Conservation (phyloP, 1,284 basidiomycete species). For the Rhizoctonia solani region DNA sequence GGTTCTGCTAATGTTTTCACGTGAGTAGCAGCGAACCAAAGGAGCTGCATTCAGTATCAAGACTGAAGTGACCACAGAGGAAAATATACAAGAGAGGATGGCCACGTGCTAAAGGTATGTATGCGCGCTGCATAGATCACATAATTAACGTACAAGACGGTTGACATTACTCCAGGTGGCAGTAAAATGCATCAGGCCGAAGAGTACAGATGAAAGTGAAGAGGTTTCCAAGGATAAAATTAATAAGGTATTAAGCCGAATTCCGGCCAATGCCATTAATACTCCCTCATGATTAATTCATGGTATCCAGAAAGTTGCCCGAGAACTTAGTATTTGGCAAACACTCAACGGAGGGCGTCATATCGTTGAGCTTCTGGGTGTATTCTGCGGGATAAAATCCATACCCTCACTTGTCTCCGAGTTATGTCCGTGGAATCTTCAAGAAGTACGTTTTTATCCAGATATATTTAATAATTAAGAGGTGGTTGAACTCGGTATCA, state of each 20-base stretch:
- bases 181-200: conserved; percentile 9
- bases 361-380: conserved; percentile 7
- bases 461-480: too few species aligned
- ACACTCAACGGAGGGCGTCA: not conserved
- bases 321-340: conserved; percentile 7
- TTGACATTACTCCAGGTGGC: not conserved
- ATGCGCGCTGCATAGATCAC: not conserved
- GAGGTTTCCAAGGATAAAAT: not conserved
- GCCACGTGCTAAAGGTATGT: not conserved
- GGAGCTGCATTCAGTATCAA: not conserved
- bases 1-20: not conserved
- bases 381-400: not conserved
- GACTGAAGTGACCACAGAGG: not conserved
- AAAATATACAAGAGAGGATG: not conserved
- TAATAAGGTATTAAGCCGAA: not conserved
- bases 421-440: conserved; percentile 6
- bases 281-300: too few species aligned
- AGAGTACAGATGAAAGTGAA: not conserved
- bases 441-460: not conserved
- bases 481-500: not conserved
- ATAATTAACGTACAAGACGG: not conserved
- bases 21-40: not conserved
- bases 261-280: too few species aligned
- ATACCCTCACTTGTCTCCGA: conserved; percentile 2
- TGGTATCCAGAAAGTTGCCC: conserved; percentile 5